A percentile compares a stretch with the other conserved stretches of the same genome.
Conservation (phyloP, 2,329 filamentous ascomycete species). For the Sordariomycetes sp. region DNA sequence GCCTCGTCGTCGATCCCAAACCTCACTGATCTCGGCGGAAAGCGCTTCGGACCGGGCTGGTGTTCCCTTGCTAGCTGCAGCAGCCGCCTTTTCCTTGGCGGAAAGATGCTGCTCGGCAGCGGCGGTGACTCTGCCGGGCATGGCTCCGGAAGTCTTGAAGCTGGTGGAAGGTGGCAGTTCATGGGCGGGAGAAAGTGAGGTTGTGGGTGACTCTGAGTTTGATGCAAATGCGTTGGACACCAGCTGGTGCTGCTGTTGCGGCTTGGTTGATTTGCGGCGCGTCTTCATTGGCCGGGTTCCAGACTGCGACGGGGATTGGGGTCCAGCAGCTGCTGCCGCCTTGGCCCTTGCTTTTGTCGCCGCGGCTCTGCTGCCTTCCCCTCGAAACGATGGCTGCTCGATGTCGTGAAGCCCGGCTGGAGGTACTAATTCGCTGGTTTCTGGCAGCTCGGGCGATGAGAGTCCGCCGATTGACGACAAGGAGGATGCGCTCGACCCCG, state of each 20-base stretch:
- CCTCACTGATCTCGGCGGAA: too few species aligned
- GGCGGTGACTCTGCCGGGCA: conserved; percentile 28
- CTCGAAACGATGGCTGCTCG: conserved; percentile 2
- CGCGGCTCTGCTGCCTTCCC: not conserved
- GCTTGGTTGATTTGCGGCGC: conserved; percentile 28
- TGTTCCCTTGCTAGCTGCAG: too few species aligned
- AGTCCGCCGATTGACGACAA: conserved; percentile 28
- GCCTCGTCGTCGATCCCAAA: too few species aligned
- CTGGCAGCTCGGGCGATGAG: conserved; percentile 23
- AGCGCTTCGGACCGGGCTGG: too few species aligned
- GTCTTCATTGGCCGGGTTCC: conserved; percentile 25
- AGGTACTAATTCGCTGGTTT: conserved; percentile 1
- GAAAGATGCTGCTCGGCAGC: conserved; percentile 17
- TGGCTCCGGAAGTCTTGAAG: conserved; percentile 8
- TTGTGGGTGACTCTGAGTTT: conserved; percentile 19
- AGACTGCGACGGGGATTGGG: conserved; percentile 3
- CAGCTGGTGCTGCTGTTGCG: conserved; percentile 17
- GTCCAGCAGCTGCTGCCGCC: conserved; percentile 3
- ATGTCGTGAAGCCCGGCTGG: not conserved
- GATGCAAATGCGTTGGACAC: conserved; percentile 25
- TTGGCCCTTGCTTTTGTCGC: conserved; percentile 1
- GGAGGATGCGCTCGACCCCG: conserved; percentile 32
- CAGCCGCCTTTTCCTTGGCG: too few species aligned
- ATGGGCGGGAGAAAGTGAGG: conserved; percentile 6
- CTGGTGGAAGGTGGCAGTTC: not conserved